Percentiles rank a stretch among this genome's conserved stretches.
These are phyloP conservation scores for Achaetomium macrosporum DNA, from an alignment of 2,329 filamentous ascomycete genomes.

Conservation along the genomic window DNA sequence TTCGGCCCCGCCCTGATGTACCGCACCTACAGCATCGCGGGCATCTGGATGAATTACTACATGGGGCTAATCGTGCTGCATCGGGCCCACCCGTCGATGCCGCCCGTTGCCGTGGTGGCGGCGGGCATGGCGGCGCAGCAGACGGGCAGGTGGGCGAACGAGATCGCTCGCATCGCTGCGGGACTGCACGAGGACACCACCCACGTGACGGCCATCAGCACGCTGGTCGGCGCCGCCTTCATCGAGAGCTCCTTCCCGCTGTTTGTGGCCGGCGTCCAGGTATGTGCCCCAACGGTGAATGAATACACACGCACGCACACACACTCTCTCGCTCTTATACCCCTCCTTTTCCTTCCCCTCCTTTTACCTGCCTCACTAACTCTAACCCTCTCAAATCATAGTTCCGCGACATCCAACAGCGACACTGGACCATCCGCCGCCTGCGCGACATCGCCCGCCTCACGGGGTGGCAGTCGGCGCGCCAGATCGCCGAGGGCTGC, in stretches of 20 bases:
- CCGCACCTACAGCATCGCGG: constrained; percentile 78
- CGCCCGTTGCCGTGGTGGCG: constrained; percentile 81
- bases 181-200: constrained; percentile 57
- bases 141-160: constrained; percentile 64
- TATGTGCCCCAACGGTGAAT: too few species aligned
- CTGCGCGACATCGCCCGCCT: constrained; percentile 70
- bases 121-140: constrained; percentile 69
- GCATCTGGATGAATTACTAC: constrained; percentile 82
- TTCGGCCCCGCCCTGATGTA: constrained; percentile 81
- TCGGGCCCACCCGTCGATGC: constrained; percentile 82
- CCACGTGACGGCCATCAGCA: constrained; percentile 57
- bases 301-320: too few species aligned
- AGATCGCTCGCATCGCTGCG: constrained; percentile 74
- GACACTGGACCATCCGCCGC: constrained; percentile 69
- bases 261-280: constrained; percentile 79
- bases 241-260: constrained; percentile 77
- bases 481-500: constrained; percentile 75
- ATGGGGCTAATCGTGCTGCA: constrained; percentile 79
- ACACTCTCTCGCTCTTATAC: neutral
- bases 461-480: constrained; percentile 82
- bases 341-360: too few species aligned
- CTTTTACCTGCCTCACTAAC: too few species aligned
- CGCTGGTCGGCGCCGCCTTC: constrained; percentile 70
- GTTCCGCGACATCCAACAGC: constrained; percentile 65
- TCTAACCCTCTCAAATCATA: constrained; percentile 33